Evolutionary conservation across 495 filamentous ascomycete genomes (phyloP).

Genomic region (Collariella sp.): DNA sequence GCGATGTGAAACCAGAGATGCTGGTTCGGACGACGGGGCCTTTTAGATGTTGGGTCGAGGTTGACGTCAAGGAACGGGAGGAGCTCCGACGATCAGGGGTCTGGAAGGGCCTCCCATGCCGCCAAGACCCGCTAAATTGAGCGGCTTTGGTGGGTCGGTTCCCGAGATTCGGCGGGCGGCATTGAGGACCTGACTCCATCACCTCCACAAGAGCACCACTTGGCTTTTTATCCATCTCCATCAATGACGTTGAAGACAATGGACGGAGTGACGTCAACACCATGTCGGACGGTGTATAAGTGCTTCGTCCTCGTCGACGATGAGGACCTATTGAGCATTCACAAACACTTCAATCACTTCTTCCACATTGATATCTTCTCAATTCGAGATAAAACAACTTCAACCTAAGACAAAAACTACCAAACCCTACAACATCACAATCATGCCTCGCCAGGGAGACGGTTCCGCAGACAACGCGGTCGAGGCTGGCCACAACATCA

Average conservation of each 20-base stretch:
- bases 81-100: too few species aligned
- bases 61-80: too few species aligned
- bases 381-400: neutral
- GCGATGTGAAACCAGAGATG: neutral
- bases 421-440: neutral
- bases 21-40: neutral
- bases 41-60: neutral
- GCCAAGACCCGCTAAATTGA: too few species aligned
- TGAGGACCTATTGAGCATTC: neutral
- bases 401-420: neutral
- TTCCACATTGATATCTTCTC: neutral
- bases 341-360: neutral
- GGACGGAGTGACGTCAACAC: neutral
- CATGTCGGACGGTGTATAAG: neutral
- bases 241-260: too few species aligned
- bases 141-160: too few species aligned
- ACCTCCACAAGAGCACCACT: too few species aligned
- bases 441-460: constrained; percentile 35
- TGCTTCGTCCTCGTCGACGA: neutral
- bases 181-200: too few species aligned
- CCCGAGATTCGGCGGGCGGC: too few species aligned
- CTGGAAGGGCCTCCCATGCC: too few species aligned
- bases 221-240: too few species aligned
- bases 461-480: constrained; percentile 30
- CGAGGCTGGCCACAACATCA: constrained; percentile 30